phyloP scores from a whole-genome alignment of 2,329 filamentous ascomycete genomes.

The Colletotrichum viniferum region DNA sequence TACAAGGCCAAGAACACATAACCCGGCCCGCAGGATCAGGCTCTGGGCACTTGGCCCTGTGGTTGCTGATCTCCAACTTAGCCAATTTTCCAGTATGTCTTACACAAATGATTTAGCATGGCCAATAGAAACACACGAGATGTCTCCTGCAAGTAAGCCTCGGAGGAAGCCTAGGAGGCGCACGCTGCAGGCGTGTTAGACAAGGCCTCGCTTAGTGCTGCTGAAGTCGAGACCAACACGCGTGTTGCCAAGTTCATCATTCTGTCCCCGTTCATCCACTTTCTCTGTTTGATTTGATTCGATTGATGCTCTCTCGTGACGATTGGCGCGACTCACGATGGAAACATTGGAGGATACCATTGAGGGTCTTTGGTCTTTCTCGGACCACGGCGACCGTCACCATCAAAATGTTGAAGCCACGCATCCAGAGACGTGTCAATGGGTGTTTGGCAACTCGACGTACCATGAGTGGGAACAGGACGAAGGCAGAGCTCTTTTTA shows the following conservation, averaged over 20 bases:
- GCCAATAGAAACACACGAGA: neutral
- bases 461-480: neutral
- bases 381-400: neutral
- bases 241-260: neutral
- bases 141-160: neutral
- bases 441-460: neutral
- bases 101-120: neutral
- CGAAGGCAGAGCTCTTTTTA: neutral
- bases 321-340: neutral
- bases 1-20: slow-evolving; percentile 42
- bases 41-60: neutral
- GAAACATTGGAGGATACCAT: neutral
- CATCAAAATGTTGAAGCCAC: neutral
- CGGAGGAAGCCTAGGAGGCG: neutral
- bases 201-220: neutral
- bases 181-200: neutral
- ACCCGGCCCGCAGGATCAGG: neutral
- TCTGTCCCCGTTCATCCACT: neutral
- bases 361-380: neutral
- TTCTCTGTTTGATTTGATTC: neutral
- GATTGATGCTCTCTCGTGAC: neutral
- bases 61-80: neutral
- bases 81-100: neutral
- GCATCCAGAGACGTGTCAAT: neutral
- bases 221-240: neutral